Percentiles rank a stretch among this genome's conserved stretches.
Conservation (phyloP, 192 early-diverging fungal genomes). For the Rhizophagus prolifer region DNA sequence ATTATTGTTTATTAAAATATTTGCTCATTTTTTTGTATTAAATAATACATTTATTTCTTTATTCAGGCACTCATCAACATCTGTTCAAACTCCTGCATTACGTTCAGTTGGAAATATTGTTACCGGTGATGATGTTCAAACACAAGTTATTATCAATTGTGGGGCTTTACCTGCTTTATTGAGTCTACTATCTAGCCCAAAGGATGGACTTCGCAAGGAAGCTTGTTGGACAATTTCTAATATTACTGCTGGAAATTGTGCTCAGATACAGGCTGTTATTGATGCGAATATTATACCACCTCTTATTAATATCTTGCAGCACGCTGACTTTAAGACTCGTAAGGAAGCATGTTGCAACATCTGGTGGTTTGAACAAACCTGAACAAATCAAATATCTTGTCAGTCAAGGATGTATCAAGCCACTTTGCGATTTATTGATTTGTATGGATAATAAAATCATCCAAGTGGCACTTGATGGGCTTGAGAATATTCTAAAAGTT, state of each 20-base stretch:
- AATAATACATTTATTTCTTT: background rate
- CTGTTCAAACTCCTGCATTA: slow-evolving; percentile 95
- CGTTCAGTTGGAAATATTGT: slow-evolving; percentile 99
- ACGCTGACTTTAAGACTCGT: slow-evolving; percentile 97
- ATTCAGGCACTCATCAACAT: slow-evolving; percentile 65
- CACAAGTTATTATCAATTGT: slow-evolving; percentile 92
- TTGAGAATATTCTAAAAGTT: slow-evolving; percentile 98
- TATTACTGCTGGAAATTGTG: slow-evolving; percentile 93
- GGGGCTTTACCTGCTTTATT: slow-evolving; percentile 83
- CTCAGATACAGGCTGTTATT: slow-evolving; percentile 94
- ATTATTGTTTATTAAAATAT: background rate
- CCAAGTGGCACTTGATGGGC: slow-evolving; percentile 93
- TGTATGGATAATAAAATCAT: slow-evolving; percentile 95
- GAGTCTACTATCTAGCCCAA: slow-evolving; percentile 78
- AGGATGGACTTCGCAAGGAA: slow-evolving; percentile 97
- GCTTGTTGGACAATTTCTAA: slow-evolving; percentile 99
- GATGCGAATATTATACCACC: slow-evolving; percentile 93
- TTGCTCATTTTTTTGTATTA: background rate
- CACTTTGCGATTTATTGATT: slow-evolving; percentile 89
- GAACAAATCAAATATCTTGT: slow-evolving; percentile 96
- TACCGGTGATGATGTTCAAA: slow-evolving; percentile 97
- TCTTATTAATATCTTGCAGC: slow-evolving; percentile 79
- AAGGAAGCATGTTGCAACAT: slow-evolving; percentile 99
- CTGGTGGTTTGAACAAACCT: slow-evolving; percentile 86
- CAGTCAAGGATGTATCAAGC: slow-evolving; percentile 88